Evolutionary conservation across 257 asterid genomes (phyloP).

Genomic region (Leonotis leonurus): DNA sequence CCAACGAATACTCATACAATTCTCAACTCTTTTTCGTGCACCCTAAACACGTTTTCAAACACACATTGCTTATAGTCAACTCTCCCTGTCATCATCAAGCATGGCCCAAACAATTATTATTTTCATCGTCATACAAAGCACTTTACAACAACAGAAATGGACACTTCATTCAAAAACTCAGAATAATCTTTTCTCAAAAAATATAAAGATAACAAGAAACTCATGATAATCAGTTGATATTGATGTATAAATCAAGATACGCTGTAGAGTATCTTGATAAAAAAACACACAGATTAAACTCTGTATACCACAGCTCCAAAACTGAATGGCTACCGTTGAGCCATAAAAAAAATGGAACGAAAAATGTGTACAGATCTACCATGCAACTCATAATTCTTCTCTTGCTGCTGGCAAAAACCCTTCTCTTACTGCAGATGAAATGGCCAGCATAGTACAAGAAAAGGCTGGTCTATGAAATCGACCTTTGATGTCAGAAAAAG

Average conservation of each 20-base stretch:
- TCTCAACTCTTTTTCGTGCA: background rate
- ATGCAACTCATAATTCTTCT: background rate
- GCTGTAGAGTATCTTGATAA: background rate
- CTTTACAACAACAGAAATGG: background rate
- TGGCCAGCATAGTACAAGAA: constrained; percentile 13
- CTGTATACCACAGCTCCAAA: background rate
- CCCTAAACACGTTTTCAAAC: constrained; percentile 15
- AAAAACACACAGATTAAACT: background rate
- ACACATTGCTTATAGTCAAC: constrained; percentile 2
- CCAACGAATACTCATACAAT: constrained; percentile 5
- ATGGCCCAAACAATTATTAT: background rate
- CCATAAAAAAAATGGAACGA: constrained; percentile 4
- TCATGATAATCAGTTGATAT: background rate
- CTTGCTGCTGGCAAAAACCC: constrained; percentile 21
- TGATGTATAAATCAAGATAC: background rate
- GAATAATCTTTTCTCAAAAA: background rate
- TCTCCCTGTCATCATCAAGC: background rate
- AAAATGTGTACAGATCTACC: constrained; percentile 9
- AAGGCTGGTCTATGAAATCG: background rate
- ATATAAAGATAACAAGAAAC: background rate
- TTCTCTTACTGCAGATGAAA: constrained; percentile 4
- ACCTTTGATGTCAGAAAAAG: background rate
- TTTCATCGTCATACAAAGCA: background rate
- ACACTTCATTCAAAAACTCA: background rate
- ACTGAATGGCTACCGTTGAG: constrained; percentile 3